Evolutionary conservation across 768 basidiomycete genomes (phyloP).

Genomic region (Rhodotorula sphaerocarpa): DNA sequence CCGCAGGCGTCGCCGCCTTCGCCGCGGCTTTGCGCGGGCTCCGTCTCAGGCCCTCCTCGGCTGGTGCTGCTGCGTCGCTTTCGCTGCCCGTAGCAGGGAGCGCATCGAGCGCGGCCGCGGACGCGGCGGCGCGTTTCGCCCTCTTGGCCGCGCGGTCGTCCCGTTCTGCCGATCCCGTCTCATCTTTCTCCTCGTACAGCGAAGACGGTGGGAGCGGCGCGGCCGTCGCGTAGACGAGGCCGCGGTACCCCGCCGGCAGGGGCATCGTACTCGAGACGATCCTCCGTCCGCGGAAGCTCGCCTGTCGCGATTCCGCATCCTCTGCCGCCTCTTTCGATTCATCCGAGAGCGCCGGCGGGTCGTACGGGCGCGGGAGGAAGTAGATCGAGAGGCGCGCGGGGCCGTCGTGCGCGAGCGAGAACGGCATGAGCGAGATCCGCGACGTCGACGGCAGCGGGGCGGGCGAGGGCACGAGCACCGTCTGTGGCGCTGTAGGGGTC

Average conservation of each 20-base stretch:
- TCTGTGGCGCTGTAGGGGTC: constrained; percentile 1
- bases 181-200: background rate
- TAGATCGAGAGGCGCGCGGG: constrained; percentile 19
- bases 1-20: constrained; percentile 12
- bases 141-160: constrained; percentile 15
- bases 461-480: background rate
- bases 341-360: background rate
- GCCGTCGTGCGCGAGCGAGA: constrained; percentile 16
- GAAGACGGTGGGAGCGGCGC: background rate
- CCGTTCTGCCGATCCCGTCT: background rate
- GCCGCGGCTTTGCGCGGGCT: background rate
- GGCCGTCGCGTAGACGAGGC: constrained; percentile 7
- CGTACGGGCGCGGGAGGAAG: constrained; percentile 23
- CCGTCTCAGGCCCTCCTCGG: background rate
- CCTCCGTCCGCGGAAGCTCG: constrained; percentile 13
- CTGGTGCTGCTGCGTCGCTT: background rate
- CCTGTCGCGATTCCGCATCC: background rate
- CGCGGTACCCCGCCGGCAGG: constrained; percentile 12
- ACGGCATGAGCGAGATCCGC: constrained; percentile 22
- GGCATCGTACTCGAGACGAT: background rate
- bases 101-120: background rate
- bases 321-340: background rate
- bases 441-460: background rate
- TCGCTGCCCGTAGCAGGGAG: background rate
- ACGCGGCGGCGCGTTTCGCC: background rate